phyloP scores from a whole-genome alignment of 225 moss, liverwort and hornwort genomes.

The Sphagnum contortum region DNA sequence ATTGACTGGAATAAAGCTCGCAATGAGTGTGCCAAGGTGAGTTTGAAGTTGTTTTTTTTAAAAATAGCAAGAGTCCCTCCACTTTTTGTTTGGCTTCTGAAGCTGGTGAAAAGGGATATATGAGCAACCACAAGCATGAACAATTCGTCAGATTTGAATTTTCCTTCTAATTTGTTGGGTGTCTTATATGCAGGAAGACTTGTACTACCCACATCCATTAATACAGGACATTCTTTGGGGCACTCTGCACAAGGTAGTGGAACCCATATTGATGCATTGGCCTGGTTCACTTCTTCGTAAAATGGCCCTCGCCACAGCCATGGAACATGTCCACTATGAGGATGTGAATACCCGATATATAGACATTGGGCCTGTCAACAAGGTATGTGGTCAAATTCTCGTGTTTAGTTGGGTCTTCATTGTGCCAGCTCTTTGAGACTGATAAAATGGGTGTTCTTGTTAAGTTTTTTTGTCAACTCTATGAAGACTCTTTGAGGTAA shows the following conservation, averaged over 20 bases:
- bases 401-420: no score
- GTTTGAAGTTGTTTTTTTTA: conserved; percentile 4
- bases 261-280: conserved; percentile 72
- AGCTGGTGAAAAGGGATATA: no score
- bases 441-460: neutral
- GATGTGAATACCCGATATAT: conserved; percentile 62
- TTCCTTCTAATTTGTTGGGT: neutral
- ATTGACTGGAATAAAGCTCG: conserved; percentile 86
- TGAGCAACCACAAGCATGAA: no score
- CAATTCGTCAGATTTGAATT: no score
- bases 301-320: conserved; percentile 54
- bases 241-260: conserved; percentile 63
- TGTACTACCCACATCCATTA: conserved; percentile 88
- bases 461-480: neutral
- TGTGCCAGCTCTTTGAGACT: neutral
- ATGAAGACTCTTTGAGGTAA: no score
- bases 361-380: conserved; percentile 87
- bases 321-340: conserved; percentile 93
- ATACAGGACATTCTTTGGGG: conserved; percentile 88
- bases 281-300: conserved; percentile 68
- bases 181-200: conserved; percentile 54
- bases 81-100: no score
- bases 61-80: neutral
- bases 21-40: conserved; percentile 82
- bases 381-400: conserved; percentile 31